phyloP scores from a whole-genome alignment of 2,329 filamentous ascomycete species.

The Aspergillus terreus region DNA sequence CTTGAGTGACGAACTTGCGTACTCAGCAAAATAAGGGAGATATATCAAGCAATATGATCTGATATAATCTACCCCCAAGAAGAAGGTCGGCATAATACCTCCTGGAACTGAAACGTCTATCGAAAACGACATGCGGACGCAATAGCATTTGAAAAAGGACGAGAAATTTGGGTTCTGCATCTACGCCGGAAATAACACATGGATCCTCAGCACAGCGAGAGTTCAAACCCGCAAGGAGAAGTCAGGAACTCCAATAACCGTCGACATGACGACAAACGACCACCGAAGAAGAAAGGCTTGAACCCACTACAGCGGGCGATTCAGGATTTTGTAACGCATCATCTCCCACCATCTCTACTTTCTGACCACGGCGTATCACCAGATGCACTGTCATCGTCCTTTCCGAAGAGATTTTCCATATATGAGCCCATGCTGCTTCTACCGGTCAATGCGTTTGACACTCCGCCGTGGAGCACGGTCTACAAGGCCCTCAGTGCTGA shows the following conservation, averaged over 20 bases:
- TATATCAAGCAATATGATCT: too few relatives aligned
- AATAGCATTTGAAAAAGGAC: not conserved
- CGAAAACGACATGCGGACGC: not conserved
- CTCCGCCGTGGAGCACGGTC: slow-evolving; percentile 25
- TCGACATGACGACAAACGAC: slow-evolving; percentile 4
- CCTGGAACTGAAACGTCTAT: too few relatives aligned
- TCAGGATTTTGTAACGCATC: slow-evolving; percentile 24
- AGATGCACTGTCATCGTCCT: slow-evolving; percentile 15
- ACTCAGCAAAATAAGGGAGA: too few relatives aligned
- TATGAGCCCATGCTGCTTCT: slow-evolving; percentile 59
- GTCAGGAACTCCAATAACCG: not conserved
- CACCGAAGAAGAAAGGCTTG: slow-evolving; percentile 6
- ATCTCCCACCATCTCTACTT: slow-evolving; percentile 14
- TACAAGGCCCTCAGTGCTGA: slow-evolving; percentile 24
- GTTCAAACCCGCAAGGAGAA: not conserved
- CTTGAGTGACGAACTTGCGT: too few relatives aligned
- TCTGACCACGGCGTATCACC: slow-evolving; percentile 12
- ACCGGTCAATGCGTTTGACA: slow-evolving; percentile 44
- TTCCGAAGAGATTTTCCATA: slow-evolving; percentile 50
- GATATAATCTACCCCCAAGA: too few relatives aligned
- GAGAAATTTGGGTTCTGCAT: not conserved
- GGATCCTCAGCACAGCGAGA: not conserved
- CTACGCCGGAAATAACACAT: not conserved
- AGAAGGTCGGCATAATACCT: too few relatives aligned
- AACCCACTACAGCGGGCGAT: slow-evolving; percentile 33